Base-by-base conservation (phyloP, 257 asterid species). In the Ligustrum vulgare region DNA sequence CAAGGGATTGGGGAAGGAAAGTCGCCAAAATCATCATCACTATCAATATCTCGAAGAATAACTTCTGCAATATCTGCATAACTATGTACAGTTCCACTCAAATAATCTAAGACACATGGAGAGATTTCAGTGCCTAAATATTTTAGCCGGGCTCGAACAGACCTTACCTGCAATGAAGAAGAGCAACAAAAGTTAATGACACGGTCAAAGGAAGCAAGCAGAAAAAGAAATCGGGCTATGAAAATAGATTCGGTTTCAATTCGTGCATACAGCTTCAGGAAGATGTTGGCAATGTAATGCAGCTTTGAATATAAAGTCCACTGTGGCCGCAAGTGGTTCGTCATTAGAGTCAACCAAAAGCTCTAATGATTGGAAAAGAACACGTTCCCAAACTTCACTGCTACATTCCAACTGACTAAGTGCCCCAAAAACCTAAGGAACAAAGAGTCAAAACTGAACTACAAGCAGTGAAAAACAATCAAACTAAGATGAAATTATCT, bases 391-490 rank as follows among this genome's bases (percentile, higher is more conserved):
- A 54, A 93, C 97, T 80, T 93, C 97, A 81, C 91, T 88, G 81
- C 93, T 87, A 72, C 99, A 95, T 70, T 95, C 99, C 85, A 95
- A 86, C 88, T 93, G 98, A 80, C 96, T 84, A 74, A 95, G 97
- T 69, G 99, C 98, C 83, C 91, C 91, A 76, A 94, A 94, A 75
- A 94, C 97, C 98, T 94, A 87, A 51, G 72, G 82, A 70, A 77
- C 11, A 62, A 81, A 41, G 58, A 71, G 45, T 72, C 78, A 66
- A 16, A 63, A 11, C 77, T 77, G 72, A 74, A 79, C 75, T 7
- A 70, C 60, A 64, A 32, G 15, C 39, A 37, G 71, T 18, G 41
- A 28, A 75, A 77, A 71, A 37, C 31, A 73, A 34, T 12, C 34
- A 58, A 72, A 66, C 39, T 73, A 43, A 69, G 54, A 45, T 39